Evolutionary conservation across 2,329 filamentous ascomycete species (phyloP).

Genomic region (Penicillium vulpinum): DNA sequence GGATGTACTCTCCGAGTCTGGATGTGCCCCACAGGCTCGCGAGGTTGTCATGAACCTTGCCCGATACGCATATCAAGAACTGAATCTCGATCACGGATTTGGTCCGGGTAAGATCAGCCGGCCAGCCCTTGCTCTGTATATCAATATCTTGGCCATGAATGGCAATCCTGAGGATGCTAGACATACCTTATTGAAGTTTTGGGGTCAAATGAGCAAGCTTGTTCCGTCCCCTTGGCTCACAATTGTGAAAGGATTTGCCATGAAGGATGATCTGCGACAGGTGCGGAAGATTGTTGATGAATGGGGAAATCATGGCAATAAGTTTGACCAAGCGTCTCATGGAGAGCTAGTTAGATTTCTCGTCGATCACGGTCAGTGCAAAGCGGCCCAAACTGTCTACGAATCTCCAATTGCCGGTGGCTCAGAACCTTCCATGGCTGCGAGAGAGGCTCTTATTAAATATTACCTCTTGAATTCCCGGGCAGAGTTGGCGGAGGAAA

Average conservation of each 20-base stretch:
- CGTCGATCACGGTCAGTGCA: conserved; percentile 56
- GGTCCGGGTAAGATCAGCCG: conserved; percentile 35
- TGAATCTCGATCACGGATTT: conserved; percentile 47
- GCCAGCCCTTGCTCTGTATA: conserved; percentile 47
- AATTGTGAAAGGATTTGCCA: conserved; percentile 62
- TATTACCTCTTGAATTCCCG: conserved; percentile 63
- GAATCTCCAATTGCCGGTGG: conserved; percentile 51
- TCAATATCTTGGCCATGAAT: conserved; percentile 55
- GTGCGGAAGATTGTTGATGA: conserved; percentile 59
- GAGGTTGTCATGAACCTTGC: conserved; percentile 43
- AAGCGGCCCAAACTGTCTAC: conserved; percentile 69
- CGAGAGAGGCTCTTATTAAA: conserved; percentile 58
- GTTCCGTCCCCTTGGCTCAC: conserved; percentile 47
- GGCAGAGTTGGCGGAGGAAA: conserved; percentile 60
- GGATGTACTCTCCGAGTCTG: conserved; percentile 39
- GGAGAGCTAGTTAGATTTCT: conserved; percentile 63
- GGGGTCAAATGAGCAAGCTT: conserved; percentile 33
- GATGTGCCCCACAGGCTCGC: conserved; percentile 38
- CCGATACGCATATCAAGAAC: conserved; percentile 38
- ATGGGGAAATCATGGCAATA: conserved; percentile 55
- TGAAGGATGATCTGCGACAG: conserved; percentile 57
- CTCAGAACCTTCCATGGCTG: conserved; percentile 45
- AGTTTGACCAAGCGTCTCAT: conserved; percentile 45
- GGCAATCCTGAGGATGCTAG: conserved; percentile 58
- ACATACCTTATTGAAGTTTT: conserved; percentile 47